Conservation (phyloP, 192 early-diverging fungal species). For the Rhizoclosmatium sp. region DNA sequence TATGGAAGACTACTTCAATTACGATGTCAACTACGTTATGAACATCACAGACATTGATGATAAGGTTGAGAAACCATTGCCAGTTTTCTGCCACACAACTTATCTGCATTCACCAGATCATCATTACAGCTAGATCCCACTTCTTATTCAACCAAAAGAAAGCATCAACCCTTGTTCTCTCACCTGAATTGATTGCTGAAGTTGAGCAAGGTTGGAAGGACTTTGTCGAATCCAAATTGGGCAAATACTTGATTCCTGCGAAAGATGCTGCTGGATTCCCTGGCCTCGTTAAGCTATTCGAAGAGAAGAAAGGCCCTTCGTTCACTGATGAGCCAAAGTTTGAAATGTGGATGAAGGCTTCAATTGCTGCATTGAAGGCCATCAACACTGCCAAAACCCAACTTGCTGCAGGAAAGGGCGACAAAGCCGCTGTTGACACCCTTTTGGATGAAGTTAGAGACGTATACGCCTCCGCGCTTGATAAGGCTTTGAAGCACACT, state of each 20-base stretch:
- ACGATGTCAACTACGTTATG: conserved; percentile 93
- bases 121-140: conserved; percentile 86
- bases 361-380: conserved; percentile 39
- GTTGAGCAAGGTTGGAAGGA: conserved; percentile 67
- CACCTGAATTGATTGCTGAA: conserved; percentile 60
- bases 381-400: neutral
- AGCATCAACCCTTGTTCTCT: conserved; percentile 46
- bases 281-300: conserved; percentile 25
- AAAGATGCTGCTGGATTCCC: conserved; percentile 60
- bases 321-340: conserved; percentile 71
- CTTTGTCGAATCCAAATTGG: conserved; percentile 57
- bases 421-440: conserved; percentile 24
- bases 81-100: neutral
- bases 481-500: conserved; percentile 37
- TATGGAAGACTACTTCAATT: conserved; percentile 93
- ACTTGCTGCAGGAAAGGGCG: neutral
- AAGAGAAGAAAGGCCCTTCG: conserved; percentile 14
- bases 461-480: conserved; percentile 45
- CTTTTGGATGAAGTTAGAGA: conserved; percentile 64
- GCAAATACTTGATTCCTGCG: conserved; percentile 20
- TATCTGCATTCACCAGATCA: conserved; percentile 55
- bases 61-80: conserved; percentile 71
- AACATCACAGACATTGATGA: conserved; percentile 99
- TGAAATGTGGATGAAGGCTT: conserved; percentile 76
- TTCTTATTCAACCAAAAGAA: conserved; percentile 72